phyloP scores from a whole-genome alignment of 768 basidiomycete genomes.

The Coprinopsis marcescibilis region DNA sequence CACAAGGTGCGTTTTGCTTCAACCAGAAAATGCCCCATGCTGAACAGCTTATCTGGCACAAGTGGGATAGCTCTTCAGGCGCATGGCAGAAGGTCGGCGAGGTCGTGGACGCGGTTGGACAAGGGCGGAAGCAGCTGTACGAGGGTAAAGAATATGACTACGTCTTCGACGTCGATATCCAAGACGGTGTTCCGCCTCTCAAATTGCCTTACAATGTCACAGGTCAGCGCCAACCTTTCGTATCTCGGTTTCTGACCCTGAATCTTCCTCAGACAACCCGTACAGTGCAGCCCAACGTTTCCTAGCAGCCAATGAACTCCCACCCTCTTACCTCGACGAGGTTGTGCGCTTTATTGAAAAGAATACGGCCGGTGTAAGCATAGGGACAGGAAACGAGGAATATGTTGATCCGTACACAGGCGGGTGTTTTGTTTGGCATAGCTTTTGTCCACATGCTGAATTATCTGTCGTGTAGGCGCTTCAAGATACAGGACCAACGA shows the following conservation, averaged over 20 bases:
- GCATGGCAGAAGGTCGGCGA: conserved; percentile 94
- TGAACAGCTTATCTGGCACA: conserved; percentile 9
- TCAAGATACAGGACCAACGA: conserved; percentile 56
- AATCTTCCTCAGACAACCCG: conserved; percentile 69
- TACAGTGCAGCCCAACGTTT: conserved; percentile 87
- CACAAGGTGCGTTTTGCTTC: conserved; percentile 60
- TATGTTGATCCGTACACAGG: conserved; percentile 92
- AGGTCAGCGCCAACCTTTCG: conserved; percentile 40
- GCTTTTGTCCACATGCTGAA: not conserved
- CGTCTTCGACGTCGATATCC: conserved; percentile 97
- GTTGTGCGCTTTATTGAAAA: conserved; percentile 92
- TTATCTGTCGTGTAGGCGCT: conserved; percentile 35
- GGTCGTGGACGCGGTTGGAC: conserved; percentile 91
- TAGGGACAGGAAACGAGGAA: conserved; percentile 53
- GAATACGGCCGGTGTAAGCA: conserved; percentile 73
- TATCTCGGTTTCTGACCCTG: conserved; percentile 3
- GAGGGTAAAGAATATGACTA: conserved; percentile 96
- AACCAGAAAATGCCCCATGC: not conserved
- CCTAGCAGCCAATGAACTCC: conserved; percentile 76
- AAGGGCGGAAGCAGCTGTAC: conserved; percentile 85
- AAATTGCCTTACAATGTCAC: conserved; percentile 91
- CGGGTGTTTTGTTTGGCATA: conserved; percentile 15
- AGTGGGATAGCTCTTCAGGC: conserved; percentile 74
- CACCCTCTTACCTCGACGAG: conserved; percentile 78
- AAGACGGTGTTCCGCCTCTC: conserved; percentile 86